Percentiles rank a stretch among this genome's conserved stretches.
phyloP scores from a whole-genome alignment of 2,329 filamentous ascomycete genomes.

The Albophoma yamanashiensis region DNA sequence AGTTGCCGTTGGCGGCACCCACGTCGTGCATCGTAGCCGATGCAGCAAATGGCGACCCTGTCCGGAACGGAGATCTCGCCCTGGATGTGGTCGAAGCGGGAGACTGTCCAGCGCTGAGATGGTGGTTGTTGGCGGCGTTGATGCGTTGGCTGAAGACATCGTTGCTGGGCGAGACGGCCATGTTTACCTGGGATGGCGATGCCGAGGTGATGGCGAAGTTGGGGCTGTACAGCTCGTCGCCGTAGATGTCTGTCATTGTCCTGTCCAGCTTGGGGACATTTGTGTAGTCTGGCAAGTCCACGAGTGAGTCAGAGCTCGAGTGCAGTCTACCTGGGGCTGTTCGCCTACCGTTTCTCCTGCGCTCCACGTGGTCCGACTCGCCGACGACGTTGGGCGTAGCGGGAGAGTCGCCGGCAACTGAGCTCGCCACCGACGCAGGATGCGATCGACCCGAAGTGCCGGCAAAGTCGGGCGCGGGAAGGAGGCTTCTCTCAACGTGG shows the following conservation, averaged over 20 bases:
- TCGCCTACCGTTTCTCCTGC: constrained; percentile 43
- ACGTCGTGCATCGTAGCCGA: constrained; percentile 34
- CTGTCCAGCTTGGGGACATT: constrained; percentile 67
- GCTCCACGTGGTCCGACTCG: constrained; percentile 37
- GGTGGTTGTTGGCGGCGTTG: constrained; percentile 67
- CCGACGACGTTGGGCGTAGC: constrained; percentile 39
- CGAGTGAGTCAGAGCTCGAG: constrained; percentile 30
- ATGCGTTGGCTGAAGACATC: constrained; percentile 65
- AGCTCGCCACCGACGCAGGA: constrained; percentile 47
- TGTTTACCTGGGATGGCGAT: constrained; percentile 34
- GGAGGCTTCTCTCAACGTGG: constrained; percentile 28
- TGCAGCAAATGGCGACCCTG: constrained; percentile 51
- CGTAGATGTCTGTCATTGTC: constrained; percentile 76
- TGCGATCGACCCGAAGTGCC: constrained; percentile 32
- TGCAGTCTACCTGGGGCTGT: neutral
- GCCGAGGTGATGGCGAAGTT: constrained; percentile 49
- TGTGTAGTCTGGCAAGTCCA: constrained; percentile 27
- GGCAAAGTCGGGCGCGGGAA: constrained; percentile 35
- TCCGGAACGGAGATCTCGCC: constrained; percentile 72
- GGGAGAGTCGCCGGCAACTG: constrained; percentile 47
- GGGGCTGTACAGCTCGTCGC: constrained; percentile 76
- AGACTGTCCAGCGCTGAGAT: constrained; percentile 48
- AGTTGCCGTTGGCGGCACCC: constrained; percentile 8
- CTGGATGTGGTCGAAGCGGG: constrained; percentile 39
- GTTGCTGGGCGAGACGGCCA: constrained; percentile 37